These are phyloP conservation scores for Colletotrichum tabaci DNA, from an alignment of 2,329 filamentous ascomycete species.

Conservation along the genomic window DNA sequence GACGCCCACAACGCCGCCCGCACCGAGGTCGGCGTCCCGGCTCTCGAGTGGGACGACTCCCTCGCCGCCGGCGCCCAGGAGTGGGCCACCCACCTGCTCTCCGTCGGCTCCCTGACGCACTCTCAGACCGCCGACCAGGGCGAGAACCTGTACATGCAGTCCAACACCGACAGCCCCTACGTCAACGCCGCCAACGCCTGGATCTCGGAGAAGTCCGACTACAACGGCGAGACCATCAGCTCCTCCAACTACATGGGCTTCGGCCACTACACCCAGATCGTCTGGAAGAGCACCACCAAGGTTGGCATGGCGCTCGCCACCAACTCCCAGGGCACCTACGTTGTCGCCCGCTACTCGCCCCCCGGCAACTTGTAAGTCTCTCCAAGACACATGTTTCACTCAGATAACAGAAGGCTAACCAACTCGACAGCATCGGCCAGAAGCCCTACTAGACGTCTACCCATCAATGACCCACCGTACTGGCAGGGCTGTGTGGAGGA, in stretches of 20 bases:
- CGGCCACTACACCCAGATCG: slow-evolving; percentile 51
- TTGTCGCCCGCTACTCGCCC: slow-evolving; percentile 52
- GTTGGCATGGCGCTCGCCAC: slow-evolving; percentile 51
- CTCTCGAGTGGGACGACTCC: slow-evolving; percentile 46
- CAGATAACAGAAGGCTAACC: not conserved
- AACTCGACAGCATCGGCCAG: slow-evolving; percentile 44
- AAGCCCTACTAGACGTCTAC: slow-evolving; percentile 47
- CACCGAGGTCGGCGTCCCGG: slow-evolving; percentile 34
- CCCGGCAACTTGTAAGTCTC: slow-evolving; percentile 50
- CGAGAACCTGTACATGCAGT: slow-evolving; percentile 44
- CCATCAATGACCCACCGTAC: not conserved
- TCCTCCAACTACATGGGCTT: slow-evolving; percentile 43
- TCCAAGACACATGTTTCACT: not conserved
- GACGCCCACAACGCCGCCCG: slow-evolving; percentile 42
- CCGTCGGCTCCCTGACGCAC: slow-evolving; percentile 41
- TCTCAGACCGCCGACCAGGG: slow-evolving; percentile 31
- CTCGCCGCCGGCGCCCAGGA: slow-evolving; percentile 48
- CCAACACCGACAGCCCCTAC: slow-evolving; percentile 28
- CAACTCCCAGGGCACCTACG: slow-evolving; percentile 49
- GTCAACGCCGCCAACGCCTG: slow-evolving; percentile 37
- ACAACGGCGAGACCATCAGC: slow-evolving; percentile 40
- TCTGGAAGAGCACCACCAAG: slow-evolving; percentile 52
- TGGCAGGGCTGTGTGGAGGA: slow-evolving; percentile 26
- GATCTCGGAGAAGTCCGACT: slow-evolving; percentile 38
- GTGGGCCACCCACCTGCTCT: slow-evolving; percentile 38